Evolutionary conservation across 2,329 filamentous ascomycete genomes (phyloP).

Genomic region (Paecilomyces dactylethromorphus): DNA sequence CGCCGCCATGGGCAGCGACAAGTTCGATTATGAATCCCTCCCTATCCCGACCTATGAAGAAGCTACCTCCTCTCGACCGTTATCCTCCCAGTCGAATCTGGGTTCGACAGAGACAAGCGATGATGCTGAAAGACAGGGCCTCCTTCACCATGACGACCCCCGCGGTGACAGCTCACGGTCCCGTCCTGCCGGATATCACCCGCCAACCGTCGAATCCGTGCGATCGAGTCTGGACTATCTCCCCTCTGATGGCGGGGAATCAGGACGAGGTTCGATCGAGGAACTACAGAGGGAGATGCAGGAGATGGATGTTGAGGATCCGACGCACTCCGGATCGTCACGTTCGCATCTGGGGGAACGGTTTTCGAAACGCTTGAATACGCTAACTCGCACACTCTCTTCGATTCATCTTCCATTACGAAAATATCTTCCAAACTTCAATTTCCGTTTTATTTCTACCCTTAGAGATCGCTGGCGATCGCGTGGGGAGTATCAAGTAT

Average conservation of each 20-base stretch:
- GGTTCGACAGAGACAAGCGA: conserved; percentile 57
- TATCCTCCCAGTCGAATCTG: conserved; percentile 43
- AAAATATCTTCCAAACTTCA: conserved; percentile 37
- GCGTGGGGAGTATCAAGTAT: conserved; percentile 46
- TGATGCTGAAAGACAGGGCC: conserved; percentile 70
- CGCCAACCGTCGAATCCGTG: conserved; percentile 77
- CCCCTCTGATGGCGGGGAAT: conserved; percentile 49
- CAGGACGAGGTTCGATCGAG: conserved; percentile 49
- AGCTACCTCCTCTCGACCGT: conserved; percentile 57
- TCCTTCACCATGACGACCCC: conserved; percentile 53
- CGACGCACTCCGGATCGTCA: conserved; percentile 26
- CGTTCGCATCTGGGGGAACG: conserved; percentile 40
- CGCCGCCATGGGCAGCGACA: conserved; percentile 44
- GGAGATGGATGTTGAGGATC: conserved; percentile 80
- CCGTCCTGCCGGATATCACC: conserved; percentile 59
- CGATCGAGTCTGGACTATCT: conserved; percentile 55
- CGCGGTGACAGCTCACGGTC: conserved; percentile 30
- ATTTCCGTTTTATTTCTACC: conserved; percentile 33
- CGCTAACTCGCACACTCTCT: conserved; percentile 52
- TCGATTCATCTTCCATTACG: conserved; percentile 48
- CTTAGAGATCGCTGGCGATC: conserved; percentile 21
- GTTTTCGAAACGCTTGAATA: conserved; percentile 52
- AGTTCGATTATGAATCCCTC: conserved; percentile 53
- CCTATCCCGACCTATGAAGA: conserved; percentile 83
- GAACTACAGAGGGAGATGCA: conserved; percentile 75